Conservation (phyloP, 2,329 filamentous ascomycete genomes). For the Ascochyta lentis region DNA sequence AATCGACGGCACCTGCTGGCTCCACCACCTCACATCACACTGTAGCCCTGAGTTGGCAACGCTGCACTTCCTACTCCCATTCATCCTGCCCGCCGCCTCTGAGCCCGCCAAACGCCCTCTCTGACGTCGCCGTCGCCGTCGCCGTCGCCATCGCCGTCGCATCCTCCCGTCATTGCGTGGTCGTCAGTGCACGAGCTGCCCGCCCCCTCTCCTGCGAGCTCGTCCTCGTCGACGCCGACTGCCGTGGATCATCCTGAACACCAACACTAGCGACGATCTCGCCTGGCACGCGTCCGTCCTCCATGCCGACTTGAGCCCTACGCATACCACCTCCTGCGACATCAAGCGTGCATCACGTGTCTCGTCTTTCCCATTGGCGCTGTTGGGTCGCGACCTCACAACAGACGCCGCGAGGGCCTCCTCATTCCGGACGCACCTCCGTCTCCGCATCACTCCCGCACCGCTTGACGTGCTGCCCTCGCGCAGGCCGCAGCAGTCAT, state of each 20-base stretch:
- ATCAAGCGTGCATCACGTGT: conserved; percentile 28
- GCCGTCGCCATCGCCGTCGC: conserved; percentile 9
- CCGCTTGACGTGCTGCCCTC: conserved; percentile 36
- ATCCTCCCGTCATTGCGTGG: conserved; percentile 24
- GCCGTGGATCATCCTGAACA: conserved; percentile 33
- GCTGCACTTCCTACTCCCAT: conserved; percentile 25
- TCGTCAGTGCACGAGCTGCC: conserved; percentile 32
- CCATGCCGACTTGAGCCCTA: conserved; percentile 41
- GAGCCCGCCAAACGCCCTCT: conserved; percentile 12
- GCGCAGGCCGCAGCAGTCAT: conserved; percentile 68
- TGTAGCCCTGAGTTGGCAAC: conserved; percentile 35
- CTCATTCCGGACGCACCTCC: conserved; percentile 30
- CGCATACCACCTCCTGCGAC: conserved; percentile 19
- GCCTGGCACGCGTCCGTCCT: conserved; percentile 33
- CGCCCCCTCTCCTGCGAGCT: conserved; percentile 32
- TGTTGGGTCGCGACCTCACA: conserved; percentile 32
- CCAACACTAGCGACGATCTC: conserved; percentile 38
- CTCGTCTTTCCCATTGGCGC: conserved; percentile 36
- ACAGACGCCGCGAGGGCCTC: conserved; percentile 31
- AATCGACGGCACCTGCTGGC: conserved; percentile 15
- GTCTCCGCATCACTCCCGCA: conserved; percentile 37
- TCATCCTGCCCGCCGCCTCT: conserved; percentile 23
- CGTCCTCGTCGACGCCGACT: conserved; percentile 30
- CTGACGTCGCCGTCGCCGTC: conserved; percentile 10
- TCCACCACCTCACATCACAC: conserved; percentile 28